Percentiles rank a stretch among this genome's conserved stretches.
These are phyloP conservation scores for Boletus speciosus DNA, from an alignment of 768 basidiomycete genomes.

Conservation along the genomic window DNA sequence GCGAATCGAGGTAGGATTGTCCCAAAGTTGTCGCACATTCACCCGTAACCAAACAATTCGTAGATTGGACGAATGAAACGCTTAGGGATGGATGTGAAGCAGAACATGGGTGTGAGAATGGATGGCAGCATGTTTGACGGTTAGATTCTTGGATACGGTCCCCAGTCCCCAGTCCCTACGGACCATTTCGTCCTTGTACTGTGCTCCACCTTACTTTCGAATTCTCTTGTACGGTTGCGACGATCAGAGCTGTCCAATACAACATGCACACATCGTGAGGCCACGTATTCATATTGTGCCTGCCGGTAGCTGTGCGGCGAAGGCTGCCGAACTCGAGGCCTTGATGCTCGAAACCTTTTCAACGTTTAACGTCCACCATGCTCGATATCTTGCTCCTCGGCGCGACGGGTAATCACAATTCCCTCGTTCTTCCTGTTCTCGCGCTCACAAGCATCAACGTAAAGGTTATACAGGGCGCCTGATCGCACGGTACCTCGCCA, in stretches of 20 bases:
- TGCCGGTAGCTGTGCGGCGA: slow-evolving; percentile 6
- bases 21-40: background rate
- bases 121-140: slow-evolving; percentile 64
- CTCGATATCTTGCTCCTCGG: slow-evolving; percentile 67
- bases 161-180: no score
- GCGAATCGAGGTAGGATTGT: slow-evolving; percentile 60
- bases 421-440: background rate
- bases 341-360: background rate
- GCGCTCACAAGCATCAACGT: slow-evolving; percentile 9
- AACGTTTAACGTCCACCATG: slow-evolving; percentile 28
- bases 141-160: slow-evolving; percentile 8
- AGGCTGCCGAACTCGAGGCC: background rate
- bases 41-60: background rate
- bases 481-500: slow-evolving; percentile 60
- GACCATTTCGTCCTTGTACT: background rate
- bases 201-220: background rate
- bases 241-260: background rate
- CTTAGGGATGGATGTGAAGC: slow-evolving; percentile 84
- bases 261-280: slow-evolving; percentile 18
- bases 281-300: background rate
- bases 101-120: slow-evolving; percentile 85
- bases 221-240: background rate
- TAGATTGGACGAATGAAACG: slow-evolving; percentile 81
- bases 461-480: slow-evolving; percentile 68
- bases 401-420: slow-evolving; percentile 47